Percentiles rank a stretch among this genome's conserved stretches.
phyloP scores from a whole-genome alignment of 768 basidiomycete species.

The Hirschioporus abietinus region DNA sequence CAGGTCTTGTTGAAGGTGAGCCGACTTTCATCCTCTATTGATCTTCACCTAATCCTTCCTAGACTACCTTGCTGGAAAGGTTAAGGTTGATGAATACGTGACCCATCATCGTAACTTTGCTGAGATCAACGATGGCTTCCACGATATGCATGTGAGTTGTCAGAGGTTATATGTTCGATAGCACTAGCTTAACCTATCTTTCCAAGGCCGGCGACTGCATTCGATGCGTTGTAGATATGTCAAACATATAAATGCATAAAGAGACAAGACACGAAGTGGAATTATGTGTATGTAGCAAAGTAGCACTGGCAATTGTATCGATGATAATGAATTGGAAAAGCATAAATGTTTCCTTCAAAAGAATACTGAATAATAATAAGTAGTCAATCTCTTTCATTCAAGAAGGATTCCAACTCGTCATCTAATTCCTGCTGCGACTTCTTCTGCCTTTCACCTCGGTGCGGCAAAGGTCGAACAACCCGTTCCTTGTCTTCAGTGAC shows the following conservation, averaged over 20 bases:
- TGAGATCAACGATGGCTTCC: conserved; percentile 84
- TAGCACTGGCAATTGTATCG: background rate
- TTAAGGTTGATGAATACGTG: conserved; percentile 95
- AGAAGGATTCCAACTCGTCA: conserved; percentile 76
- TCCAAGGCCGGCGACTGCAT: conserved; percentile 79
- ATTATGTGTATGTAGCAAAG: conserved; percentile 3
- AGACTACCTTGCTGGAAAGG: conserved; percentile 78
- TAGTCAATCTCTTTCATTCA: conserved; percentile 43
- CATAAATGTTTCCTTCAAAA: background rate
- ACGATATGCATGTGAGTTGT: conserved; percentile 89
- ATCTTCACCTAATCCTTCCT: conserved; percentile 11
- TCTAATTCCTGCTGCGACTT: conserved; percentile 76
- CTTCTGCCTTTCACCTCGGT: conserved; percentile 28
- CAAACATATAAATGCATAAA: conserved; percentile 13
- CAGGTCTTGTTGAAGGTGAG: conserved; percentile 84
- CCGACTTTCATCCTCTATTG: conserved; percentile 1
- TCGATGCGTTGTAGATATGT: conserved; percentile 93
- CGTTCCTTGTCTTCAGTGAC: conserved; percentile 12
- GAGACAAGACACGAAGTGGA: background rate
- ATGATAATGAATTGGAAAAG: background rate
- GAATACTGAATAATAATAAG: background rate
- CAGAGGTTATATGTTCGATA: background rate
- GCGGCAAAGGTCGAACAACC: conserved; percentile 3
- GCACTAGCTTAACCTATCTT: conserved; percentile 3
- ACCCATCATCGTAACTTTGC: conserved; percentile 74